These are phyloP conservation scores for Galerina marginata DNA, from an alignment of 768 basidiomycete genomes.

Conservation along the genomic window DNA sequence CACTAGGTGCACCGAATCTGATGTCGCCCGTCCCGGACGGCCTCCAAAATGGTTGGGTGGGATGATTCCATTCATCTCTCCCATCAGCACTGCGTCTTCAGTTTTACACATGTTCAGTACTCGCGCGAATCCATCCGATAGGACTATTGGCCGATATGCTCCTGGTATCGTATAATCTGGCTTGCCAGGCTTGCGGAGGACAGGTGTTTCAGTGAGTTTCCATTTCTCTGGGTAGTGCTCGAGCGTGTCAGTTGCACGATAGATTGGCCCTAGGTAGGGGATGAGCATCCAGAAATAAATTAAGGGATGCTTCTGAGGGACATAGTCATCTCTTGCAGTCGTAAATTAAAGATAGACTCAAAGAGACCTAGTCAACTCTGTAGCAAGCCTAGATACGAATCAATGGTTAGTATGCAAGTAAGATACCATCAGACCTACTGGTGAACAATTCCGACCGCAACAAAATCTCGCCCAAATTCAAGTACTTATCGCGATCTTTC, in stretches of 20 bases:
- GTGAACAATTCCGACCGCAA: too few species aligned
- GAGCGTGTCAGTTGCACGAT: slow-evolving; percentile 31
- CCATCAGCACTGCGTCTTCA: too few species aligned
- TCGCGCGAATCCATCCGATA: slow-evolving; percentile 16
- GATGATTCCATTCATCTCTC: slow-evolving; percentile 36
- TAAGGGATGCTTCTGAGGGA: too few species aligned
- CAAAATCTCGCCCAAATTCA: too few species aligned
- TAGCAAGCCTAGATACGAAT: too few species aligned
- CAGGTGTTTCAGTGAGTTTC: slow-evolving; percentile 31
- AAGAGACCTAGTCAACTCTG: too few species aligned
- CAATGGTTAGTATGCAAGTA: too few species aligned
- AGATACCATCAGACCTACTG: too few species aligned
- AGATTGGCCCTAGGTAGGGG: slow-evolving; percentile 32
- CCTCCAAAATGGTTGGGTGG: slow-evolving; percentile 44
- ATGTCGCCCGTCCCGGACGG: slow-evolving; percentile 40
- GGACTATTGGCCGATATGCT: slow-evolving; percentile 40
- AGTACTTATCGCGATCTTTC: too few species aligned
- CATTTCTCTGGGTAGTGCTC: slow-evolving; percentile 33
- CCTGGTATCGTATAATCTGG: slow-evolving; percentile 35
- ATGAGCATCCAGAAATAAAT: too few species aligned
- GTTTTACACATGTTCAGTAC: slow-evolving; percentile 1
- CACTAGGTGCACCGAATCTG: slow-evolving; percentile 38
- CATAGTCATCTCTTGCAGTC: too few species aligned
- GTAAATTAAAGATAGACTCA: too few species aligned
- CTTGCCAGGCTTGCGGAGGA: slow-evolving; percentile 39